Percentiles rank a stretch among this genome's conserved stretches.
These are phyloP conservation scores for Rhodosporidiobolus sp. DNA, from an alignment of 768 basidiomycete species.

Conservation along the genomic window DNA sequence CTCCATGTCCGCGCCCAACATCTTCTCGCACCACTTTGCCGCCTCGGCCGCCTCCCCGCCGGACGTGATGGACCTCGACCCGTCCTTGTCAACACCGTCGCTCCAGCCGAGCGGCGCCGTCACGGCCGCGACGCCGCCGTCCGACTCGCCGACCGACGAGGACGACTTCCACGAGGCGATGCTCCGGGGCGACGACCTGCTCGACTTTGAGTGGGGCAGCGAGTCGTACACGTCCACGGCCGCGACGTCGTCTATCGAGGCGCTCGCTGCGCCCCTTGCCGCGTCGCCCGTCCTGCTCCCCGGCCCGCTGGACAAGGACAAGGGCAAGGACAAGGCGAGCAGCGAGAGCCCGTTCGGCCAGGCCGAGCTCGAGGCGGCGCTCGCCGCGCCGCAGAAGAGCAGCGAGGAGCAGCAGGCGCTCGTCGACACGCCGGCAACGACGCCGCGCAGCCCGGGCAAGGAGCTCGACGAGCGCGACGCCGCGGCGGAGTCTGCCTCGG, in stretches of 20 bases:
- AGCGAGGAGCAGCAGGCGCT: constrained; percentile 11
- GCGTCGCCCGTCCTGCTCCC: neutral
- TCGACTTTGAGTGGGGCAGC: constrained; percentile 44
- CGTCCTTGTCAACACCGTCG: neutral
- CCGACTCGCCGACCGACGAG: constrained; percentile 19
- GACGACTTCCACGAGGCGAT: constrained; percentile 46
- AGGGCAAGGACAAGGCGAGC: neutral
- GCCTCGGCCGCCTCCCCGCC: constrained; percentile 18
- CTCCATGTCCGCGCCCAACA: constrained; percentile 36
- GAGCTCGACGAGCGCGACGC: constrained; percentile 15
- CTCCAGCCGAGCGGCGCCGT: neutral
- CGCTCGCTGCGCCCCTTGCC: too few relatives aligned
- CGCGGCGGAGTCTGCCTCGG: neutral
- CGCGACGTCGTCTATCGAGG: constrained; percentile 9
- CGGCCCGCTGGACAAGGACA: neutral
- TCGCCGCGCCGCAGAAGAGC: neutral
- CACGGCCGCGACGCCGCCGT: constrained; percentile 1
- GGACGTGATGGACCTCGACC: constrained; percentile 33
- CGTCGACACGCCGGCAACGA: constrained; percentile 40
- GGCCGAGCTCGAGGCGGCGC: too few relatives aligned
- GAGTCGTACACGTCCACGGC: constrained; percentile 35
- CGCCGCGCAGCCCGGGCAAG: constrained; percentile 35
- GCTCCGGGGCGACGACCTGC: constrained; percentile 40
- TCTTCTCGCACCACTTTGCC: constrained; percentile 38
- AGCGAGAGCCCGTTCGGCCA: too few relatives aligned